These are phyloP conservation scores for Paracorniculantispora psalliotae DNA, from an alignment of 2,329 filamentous ascomycete genomes.

Conservation along the genomic window DNA sequence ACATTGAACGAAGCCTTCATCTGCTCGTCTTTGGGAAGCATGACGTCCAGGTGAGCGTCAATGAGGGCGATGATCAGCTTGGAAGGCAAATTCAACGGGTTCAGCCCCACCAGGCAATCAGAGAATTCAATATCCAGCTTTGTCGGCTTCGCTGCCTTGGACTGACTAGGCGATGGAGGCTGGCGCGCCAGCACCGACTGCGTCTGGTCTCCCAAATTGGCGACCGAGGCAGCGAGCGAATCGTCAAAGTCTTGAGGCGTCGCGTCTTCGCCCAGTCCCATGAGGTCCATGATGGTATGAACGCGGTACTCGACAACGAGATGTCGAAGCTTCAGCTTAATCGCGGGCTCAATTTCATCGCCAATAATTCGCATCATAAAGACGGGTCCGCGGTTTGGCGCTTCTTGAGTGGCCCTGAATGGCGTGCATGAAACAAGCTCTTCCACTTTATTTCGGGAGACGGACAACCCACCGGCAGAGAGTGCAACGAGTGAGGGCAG, in stretches of 20 bases:
- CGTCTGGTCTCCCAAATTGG: conserved; percentile 64
- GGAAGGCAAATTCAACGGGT: conserved; percentile 68
- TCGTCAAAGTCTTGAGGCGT: conserved; percentile 69
- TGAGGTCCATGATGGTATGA: conserved; percentile 71
- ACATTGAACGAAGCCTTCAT: conserved; percentile 63
- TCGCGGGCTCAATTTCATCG: conserved; percentile 86
- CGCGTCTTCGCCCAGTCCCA: conserved; percentile 63
- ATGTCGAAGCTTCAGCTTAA: conserved; percentile 84
- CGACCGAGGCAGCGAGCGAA: conserved; percentile 73
- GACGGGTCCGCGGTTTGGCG: conserved; percentile 40
- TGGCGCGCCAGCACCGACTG: conserved; percentile 40
- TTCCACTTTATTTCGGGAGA: conserved; percentile 63
- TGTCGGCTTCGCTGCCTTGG: conserved; percentile 48
- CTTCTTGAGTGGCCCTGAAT: conserved; percentile 24
- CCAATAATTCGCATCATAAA: conserved; percentile 87
- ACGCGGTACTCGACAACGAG: conserved; percentile 85
- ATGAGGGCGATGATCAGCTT: conserved; percentile 77
- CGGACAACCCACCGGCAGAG: conserved; percentile 59
- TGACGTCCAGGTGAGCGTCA: conserved; percentile 66
- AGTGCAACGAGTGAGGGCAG: conserved; percentile 77
- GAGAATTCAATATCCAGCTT: conserved; percentile 70
- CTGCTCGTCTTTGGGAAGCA: conserved; percentile 59
- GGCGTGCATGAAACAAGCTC: conserved; percentile 59
- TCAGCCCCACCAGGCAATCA: conserved; percentile 79
- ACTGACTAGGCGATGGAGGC: conserved; percentile 21